These are phyloP conservation scores for Penicillium ucsense DNA, from an alignment of 495 filamentous ascomycete genomes.

Conservation along the genomic window DNA sequence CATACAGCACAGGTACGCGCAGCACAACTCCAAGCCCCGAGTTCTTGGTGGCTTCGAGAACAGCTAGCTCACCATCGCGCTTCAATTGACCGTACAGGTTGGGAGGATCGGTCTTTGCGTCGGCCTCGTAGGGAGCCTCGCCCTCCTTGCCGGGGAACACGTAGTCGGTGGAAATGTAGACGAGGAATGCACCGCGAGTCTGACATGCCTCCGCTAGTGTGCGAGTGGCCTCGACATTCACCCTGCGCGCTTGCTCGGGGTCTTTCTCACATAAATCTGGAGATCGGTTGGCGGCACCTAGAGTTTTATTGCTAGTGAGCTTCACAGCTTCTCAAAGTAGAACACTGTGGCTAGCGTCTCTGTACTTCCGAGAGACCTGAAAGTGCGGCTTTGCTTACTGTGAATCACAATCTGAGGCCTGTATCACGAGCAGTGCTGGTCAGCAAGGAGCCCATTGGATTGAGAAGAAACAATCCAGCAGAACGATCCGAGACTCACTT, in stretches of 20 bases:
- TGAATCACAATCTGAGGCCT: constrained; percentile 80
- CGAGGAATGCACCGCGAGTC: constrained; percentile 52
- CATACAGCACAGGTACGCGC: constrained; percentile 84
- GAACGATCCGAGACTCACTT: constrained; percentile 20
- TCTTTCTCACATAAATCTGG: constrained; percentile 77
- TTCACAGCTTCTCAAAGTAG: too few species aligned
- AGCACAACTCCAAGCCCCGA: constrained; percentile 57
- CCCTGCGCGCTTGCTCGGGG: constrained; percentile 59
- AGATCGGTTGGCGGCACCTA: constrained; percentile 84
- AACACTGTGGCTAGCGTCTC: too few species aligned
- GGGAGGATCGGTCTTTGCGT: constrained; percentile 54
- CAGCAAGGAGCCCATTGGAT: background rate
- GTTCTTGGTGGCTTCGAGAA: constrained; percentile 47
- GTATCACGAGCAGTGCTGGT: background rate
- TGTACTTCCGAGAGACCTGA: too few species aligned
- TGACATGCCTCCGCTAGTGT: constrained; percentile 58
- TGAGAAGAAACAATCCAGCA: too few species aligned
- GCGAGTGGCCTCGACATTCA: constrained; percentile 68
- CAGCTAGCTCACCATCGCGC: constrained; percentile 69
- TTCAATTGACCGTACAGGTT: constrained; percentile 89
- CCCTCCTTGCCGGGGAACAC: constrained; percentile 75
- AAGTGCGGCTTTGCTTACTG: constrained; percentile 41
- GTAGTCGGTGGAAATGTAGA: constrained; percentile 96
- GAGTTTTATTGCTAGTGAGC: background rate
- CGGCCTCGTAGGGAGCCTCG: constrained; percentile 74